Conservation (phyloP, 1,284 basidiomycete genomes). For the Cutaneotrichosporon arboriforme region DNA sequence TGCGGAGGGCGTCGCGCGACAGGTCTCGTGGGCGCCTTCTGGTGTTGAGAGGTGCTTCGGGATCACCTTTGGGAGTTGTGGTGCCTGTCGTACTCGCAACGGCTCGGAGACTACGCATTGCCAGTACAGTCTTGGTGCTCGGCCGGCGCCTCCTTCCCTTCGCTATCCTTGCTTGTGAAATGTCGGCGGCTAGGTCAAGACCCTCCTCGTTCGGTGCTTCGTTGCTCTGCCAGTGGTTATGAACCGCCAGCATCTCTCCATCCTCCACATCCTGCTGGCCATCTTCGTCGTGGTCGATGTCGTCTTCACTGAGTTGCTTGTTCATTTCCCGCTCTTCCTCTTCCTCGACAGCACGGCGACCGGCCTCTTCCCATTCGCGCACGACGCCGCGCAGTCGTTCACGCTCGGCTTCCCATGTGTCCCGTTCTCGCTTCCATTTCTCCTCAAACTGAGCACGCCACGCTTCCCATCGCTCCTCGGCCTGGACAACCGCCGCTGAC, state of each 20-base stretch:
- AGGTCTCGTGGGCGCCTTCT: slow-evolving; percentile 7
- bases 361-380: slow-evolving; percentile 71
- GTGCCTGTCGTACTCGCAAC: slow-evolving; percentile 21
- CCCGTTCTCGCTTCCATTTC: slow-evolving; percentile 68
- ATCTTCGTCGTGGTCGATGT: slow-evolving; percentile 30
- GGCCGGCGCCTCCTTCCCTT: slow-evolving; percentile 32
- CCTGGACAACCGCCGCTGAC: slow-evolving; percentile 51
- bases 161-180: background rate
- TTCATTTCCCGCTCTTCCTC: slow-evolving; percentile 47
- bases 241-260: slow-evolving; percentile 10
- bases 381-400: slow-evolving; percentile 67
- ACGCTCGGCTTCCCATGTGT: slow-evolving; percentile 76
- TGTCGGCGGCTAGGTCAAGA: background rate
- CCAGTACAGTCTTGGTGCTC: slow-evolving; percentile 30
- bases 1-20: slow-evolving; percentile 6
- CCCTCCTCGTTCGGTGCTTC: background rate
- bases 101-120: slow-evolving; percentile 33
- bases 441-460: slow-evolving; percentile 60
- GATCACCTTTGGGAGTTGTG: slow-evolving; percentile 25
- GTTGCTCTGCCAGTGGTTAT: slow-evolving; percentile 10
- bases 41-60: background rate
- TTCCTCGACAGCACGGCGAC: slow-evolving; percentile 50
- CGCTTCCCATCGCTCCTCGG: slow-evolving; percentile 67
- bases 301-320: slow-evolving; percentile 37
- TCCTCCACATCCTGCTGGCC: slow-evolving; percentile 21